Conservation (phyloP, 2,329 filamentous ascomycete species). For the Botrytis galanthina region DNA sequence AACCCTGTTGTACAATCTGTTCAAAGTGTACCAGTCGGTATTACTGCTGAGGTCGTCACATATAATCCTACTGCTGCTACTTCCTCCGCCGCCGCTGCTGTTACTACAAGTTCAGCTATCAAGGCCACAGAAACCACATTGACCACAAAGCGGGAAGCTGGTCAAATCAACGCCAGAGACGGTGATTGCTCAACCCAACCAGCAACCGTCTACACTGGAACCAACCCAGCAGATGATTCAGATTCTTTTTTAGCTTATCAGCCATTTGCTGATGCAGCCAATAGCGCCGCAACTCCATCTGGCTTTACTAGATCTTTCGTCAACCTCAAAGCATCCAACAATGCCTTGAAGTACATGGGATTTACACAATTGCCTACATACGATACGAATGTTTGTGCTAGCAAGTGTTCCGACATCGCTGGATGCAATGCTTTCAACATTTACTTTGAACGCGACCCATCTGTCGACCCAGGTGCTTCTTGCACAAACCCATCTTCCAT, state of each 20-base stretch:
- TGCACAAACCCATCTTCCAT: slow-evolving; percentile 39
- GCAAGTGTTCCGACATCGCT: slow-evolving; percentile 31
- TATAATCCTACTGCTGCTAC: neutral
- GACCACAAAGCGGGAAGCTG: neutral
- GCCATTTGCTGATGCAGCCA: slow-evolving; percentile 31
- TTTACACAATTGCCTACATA: slow-evolving; percentile 34
- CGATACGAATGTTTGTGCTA: slow-evolving; percentile 32
- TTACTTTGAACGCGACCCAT: slow-evolving; percentile 40
- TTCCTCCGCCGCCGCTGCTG: neutral
- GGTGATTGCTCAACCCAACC: neutral
- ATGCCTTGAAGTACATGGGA: slow-evolving; percentile 33
- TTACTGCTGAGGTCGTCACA: neutral
- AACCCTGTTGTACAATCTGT: neutral
- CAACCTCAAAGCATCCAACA: slow-evolving; percentile 35
- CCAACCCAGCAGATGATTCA: slow-evolving; percentile 36
- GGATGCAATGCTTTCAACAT: slow-evolving; percentile 39
- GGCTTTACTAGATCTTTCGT: slow-evolving; percentile 38
- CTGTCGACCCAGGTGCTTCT: slow-evolving; percentile 33
- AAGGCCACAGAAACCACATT: neutral
- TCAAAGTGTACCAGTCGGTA: neutral
- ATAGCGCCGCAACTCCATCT: slow-evolving; percentile 33
- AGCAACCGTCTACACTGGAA: neutral
- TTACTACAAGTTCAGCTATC: neutral
- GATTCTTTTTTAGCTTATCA: slow-evolving; percentile 35
- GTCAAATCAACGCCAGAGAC: neutral